A percentile compares a stretch with the other conserved stretches of the same genome.
Conservation (phyloP, 2,329 filamentous ascomycete genomes). For the Aspergillus sp. region DNA sequence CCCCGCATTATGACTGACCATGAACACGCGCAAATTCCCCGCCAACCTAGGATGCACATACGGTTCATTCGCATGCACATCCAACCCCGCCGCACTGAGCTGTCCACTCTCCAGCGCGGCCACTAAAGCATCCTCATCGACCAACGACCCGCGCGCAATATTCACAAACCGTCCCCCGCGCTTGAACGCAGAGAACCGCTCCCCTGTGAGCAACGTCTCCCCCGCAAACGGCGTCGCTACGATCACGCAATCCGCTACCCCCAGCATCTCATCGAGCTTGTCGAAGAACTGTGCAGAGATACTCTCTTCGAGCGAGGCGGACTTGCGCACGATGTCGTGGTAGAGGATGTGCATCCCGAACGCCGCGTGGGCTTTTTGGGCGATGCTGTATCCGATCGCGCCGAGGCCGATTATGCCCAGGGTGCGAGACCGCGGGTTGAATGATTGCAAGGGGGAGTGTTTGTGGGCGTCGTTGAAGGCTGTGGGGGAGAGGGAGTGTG, state of each 20-base stretch:
- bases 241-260: constrained; percentile 46
- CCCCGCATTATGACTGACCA: constrained; percentile 51
- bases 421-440: constrained; percentile 61
- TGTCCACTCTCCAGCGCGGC: constrained; percentile 49
- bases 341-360: constrained; percentile 68
- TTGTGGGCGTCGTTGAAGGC: constrained; percentile 61
- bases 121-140: constrained; percentile 52
- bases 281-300: constrained; percentile 43
- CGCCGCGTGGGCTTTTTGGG: constrained; percentile 55
- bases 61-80: constrained; percentile 57
- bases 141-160: constrained; percentile 51
- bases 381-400: constrained; percentile 64
- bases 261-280: constrained; percentile 46
- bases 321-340: constrained; percentile 49
- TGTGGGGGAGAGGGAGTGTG: constrained; percentile 44
- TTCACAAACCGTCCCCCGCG: constrained; percentile 51
- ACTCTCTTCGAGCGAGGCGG: constrained; percentile 36
- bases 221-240: constrained; percentile 47
- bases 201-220: constrained; percentile 43
- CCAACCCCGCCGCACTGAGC: constrained; percentile 49
- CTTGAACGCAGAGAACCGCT: constrained; percentile 49
- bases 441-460: constrained; percentile 58
- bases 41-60: constrained; percentile 47
- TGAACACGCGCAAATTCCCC: constrained; percentile 43
- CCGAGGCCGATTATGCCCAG: constrained; percentile 71